Percentiles rank a stretch among this genome's conserved stretches.
Conservation (phyloP, 1,284 basidiomycete genomes). For the Neotropicomus parvogracilis region DNA sequence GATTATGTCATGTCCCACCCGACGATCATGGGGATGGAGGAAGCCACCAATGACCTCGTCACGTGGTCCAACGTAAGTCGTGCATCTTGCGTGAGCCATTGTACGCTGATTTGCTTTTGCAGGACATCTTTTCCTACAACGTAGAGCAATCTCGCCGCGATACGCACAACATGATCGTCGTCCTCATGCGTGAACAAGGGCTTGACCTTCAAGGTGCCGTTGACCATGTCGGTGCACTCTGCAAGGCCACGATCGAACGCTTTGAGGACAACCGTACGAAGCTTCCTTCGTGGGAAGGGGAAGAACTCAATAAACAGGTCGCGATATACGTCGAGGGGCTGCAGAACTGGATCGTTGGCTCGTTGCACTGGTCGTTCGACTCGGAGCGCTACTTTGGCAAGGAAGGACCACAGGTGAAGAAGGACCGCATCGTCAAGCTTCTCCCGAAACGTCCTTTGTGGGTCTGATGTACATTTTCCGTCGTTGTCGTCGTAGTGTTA, state of each 20-base stretch:
- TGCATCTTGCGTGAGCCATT: background rate
- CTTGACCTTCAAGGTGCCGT: slow-evolving; percentile 49
- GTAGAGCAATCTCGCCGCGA: slow-evolving; percentile 56
- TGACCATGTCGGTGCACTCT: slow-evolving; percentile 51
- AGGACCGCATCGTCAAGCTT: slow-evolving; percentile 43
- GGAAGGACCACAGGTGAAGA: slow-evolving; percentile 45
- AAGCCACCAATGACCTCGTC: slow-evolving; percentile 55
- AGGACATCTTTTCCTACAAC: slow-evolving; percentile 65
- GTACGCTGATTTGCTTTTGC: slow-evolving; percentile 7
- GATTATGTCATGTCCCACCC: slow-evolving; percentile 52
- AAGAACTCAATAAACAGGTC: slow-evolving; percentile 49
- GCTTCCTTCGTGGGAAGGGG: slow-evolving; percentile 53
- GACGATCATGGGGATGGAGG: slow-evolving; percentile 48
- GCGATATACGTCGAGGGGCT: slow-evolving; percentile 48
- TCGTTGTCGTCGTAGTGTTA: background rate
- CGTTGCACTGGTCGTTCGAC: slow-evolving; percentile 57
- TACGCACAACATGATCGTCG: slow-evolving; percentile 57
- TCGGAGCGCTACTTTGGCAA: slow-evolving; percentile 54
- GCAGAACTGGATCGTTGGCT: slow-evolving; percentile 58
- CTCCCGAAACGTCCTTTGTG: slow-evolving; percentile 33
- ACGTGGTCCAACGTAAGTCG: slow-evolving; percentile 56
- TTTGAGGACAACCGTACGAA: slow-evolving; percentile 43
- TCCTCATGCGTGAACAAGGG: slow-evolving; percentile 52
- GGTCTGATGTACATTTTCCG: background rate
- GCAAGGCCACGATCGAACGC: slow-evolving; percentile 44